These are phyloP conservation scores for Wallacemonas sp. DNA, from an alignment of 208 protist genomes.

Conservation along the genomic window DNA sequence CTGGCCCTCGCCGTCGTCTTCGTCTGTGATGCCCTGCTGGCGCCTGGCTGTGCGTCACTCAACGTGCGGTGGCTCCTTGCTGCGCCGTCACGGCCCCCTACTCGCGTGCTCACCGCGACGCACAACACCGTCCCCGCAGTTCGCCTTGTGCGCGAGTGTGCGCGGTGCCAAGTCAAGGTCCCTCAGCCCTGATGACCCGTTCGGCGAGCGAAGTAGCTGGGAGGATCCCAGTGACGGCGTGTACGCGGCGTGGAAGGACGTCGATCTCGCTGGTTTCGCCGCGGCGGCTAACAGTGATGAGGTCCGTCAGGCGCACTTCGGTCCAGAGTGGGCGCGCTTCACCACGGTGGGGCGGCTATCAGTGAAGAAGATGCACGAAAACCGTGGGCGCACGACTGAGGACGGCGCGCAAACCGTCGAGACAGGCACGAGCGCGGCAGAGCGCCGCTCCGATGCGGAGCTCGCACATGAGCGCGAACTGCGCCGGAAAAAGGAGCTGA, in stretches of 20 bases:
- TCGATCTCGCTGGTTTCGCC: conserved; percentile 61
- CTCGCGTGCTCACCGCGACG: background rate
- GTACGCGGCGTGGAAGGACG: conserved; percentile 66
- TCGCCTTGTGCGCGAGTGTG: background rate
- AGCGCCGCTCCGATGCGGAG: conserved; percentile 56
- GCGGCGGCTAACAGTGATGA: conserved; percentile 60
- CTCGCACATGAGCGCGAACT: conserved; percentile 29
- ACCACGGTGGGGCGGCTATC: conserved; percentile 65
- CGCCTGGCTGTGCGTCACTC: too few species aligned
- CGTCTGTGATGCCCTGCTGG: too few species aligned
- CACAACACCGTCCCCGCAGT: background rate
- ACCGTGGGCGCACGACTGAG: conserved; percentile 1
- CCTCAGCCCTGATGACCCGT: conserved; percentile 62
- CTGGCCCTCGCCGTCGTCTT: too few species aligned
- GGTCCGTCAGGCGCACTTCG: conserved; percentile 73
- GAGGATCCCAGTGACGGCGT: conserved; percentile 67
- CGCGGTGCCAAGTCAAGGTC: conserved; percentile 36
- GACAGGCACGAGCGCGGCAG: background rate
- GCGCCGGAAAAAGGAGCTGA: conserved; percentile 23
- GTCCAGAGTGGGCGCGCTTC: conserved; percentile 75
- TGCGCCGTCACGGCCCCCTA: too few species aligned
- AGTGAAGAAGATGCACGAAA: conserved; percentile 57
- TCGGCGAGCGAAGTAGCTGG: conserved; percentile 62
- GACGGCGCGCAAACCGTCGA: background rate
- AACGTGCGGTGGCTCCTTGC: too few species aligned